Base-by-base conservation (phyloP, 2,329 filamentous ascomycete genomes). In the Diaporthe destruens region DNA sequence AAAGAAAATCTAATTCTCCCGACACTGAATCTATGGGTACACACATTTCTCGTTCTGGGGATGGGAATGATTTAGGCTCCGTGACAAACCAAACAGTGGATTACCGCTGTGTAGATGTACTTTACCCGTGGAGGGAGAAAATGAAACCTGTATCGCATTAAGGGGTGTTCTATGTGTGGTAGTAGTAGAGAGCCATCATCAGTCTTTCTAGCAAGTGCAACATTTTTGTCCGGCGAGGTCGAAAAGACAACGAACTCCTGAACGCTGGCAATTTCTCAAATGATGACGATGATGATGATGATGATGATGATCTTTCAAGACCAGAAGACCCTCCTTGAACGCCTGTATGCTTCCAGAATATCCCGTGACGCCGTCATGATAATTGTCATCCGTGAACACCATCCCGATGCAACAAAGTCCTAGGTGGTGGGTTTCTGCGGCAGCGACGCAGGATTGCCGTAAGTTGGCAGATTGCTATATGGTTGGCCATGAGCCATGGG, bases 361-460 rank as follows among this genome's bases (percentile, higher is more conserved):
- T 36, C 65, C 72, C 69, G 65, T 72, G 53, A 72, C 74, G 71
- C 74, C 72, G 57, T 75, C 74, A 74, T 74, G 71, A 71, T 71
- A 65, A 73, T 67, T 71, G 75, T 76, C 68, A 51, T 74, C 76
- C 72, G 49, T 74, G 71, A 65, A 73, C 74, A 75, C 75, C 75
- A 68, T 65, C 65, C 65, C 53, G n/a, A 77, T 77, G 74, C 77
- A 75, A 72, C 66, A 74, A 74, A 49, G 65, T 75, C 73, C 72
- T 78, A 80, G 73, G 85, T 84, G 44, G 86, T 82, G 72, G 88
- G 88, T 81, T 90, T 90, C 78, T 90, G 88, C 73, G 88, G 88
- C 78, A 90, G 79, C 42, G 87, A 87, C 42, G 88, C 87, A 72
- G 88, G 88, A 79, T 90, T 90, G 75, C 88, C 88, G 76, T 90